These are phyloP conservation scores for Ceratocystis ficicola DNA, from an alignment of 2,329 filamentous ascomycete genomes.

Conservation along the genomic window DNA sequence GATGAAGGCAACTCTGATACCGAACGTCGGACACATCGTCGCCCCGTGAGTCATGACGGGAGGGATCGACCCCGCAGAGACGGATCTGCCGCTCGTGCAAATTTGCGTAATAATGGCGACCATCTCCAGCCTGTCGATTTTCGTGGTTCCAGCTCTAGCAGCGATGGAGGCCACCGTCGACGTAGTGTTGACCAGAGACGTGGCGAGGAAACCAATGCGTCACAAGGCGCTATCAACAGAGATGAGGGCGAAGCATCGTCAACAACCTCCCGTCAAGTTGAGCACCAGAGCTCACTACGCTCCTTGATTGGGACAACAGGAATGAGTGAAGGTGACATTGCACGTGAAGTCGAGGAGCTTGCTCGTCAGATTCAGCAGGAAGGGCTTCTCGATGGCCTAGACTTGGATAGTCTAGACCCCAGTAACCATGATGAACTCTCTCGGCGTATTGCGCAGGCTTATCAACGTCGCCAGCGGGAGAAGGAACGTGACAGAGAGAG, in stretches of 20 bases:
- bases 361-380: conserved; percentile 80
- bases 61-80: conserved; percentile 17
- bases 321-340: conserved; percentile 63
- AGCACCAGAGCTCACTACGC: conserved; percentile 79
- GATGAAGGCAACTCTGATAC: conserved; percentile 18
- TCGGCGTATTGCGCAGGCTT: conserved; percentile 80
- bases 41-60: conserved; percentile 25
- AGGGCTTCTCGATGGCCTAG: conserved; percentile 74
- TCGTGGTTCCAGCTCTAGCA: conserved; percentile 24
- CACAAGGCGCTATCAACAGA: neutral
- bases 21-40: conserved; percentile 24
- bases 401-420: conserved; percentile 75
- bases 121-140: conserved; percentile 30
- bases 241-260: conserved; percentile 18
- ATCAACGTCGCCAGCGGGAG: conserved; percentile 61
- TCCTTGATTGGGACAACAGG: conserved; percentile 73
- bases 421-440: conserved; percentile 81
- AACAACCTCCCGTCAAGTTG: conserved; percentile 45
- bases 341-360: conserved; percentile 82
- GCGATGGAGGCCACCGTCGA: conserved; percentile 10
- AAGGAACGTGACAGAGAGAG: conserved; percentile 26
- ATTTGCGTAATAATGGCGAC: conserved; percentile 27
- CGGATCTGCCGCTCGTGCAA: neutral
- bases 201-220: neutral
- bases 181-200: conserved; percentile 11